Evolutionary conservation across 2,329 filamentous ascomycete genomes (phyloP).

Genomic region (Exophiala spinifera): DNA sequence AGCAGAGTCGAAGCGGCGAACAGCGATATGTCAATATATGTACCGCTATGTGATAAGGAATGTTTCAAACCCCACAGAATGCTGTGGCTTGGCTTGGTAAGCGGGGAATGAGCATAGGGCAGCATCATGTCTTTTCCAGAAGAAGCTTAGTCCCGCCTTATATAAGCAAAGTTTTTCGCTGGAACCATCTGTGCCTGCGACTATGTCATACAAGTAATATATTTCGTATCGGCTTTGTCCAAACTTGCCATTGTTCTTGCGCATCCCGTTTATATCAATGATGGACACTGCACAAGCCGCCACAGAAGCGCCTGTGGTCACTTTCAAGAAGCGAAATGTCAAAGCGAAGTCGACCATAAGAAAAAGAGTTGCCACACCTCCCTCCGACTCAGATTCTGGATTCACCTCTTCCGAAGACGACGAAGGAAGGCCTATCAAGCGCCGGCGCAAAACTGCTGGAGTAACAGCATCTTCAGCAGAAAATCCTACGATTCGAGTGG

Average conservation of each 20-base stretch:
- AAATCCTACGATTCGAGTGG: slow-evolving; percentile 38
- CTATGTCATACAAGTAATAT: background rate
- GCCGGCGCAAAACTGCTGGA: slow-evolving; percentile 66
- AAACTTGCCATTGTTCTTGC: background rate
- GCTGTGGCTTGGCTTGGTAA: too few species aligned
- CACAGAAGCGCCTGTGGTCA: slow-evolving; percentile 34
- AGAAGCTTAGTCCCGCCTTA: slow-evolving; percentile 4
- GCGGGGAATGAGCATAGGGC: too few species aligned
- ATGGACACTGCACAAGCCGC: slow-evolving; percentile 32
- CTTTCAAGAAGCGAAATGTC: slow-evolving; percentile 79
- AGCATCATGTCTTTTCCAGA: too few species aligned
- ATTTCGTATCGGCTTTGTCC: background rate
- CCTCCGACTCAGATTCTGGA: slow-evolving; percentile 57
- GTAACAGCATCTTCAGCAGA: slow-evolving; percentile 61
- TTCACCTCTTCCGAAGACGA: slow-evolving; percentile 75
- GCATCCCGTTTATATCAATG: background rate
- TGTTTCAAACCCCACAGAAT: too few species aligned
- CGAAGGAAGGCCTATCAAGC: slow-evolving; percentile 72
- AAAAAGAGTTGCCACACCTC: slow-evolving; percentile 71
- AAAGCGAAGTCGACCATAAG: slow-evolving; percentile 79
- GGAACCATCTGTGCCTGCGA: background rate
- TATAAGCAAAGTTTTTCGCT: slow-evolving; percentile 1
- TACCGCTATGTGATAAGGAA: too few species aligned
- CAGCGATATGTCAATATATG: too few species aligned
- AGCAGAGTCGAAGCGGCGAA: too few species aligned